These are phyloP conservation scores for Ophiostoma quercus DNA, from an alignment of 2,329 filamentous ascomycete genomes.

Conservation along the genomic window DNA sequence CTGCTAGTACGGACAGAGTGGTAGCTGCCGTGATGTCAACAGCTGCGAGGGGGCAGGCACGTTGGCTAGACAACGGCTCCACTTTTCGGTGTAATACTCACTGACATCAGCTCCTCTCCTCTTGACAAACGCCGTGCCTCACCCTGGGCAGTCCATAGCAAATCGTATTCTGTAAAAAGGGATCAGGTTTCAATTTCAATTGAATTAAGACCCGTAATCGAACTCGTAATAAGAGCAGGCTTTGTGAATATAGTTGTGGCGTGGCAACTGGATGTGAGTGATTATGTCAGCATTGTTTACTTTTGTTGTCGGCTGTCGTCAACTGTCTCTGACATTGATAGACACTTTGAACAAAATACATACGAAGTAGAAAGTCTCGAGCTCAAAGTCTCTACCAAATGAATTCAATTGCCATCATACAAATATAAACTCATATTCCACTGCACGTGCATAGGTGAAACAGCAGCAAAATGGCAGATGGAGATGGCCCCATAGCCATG, in stretches of 20 bases:
- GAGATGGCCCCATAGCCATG: not conserved
- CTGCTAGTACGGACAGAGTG: too few relatives aligned
- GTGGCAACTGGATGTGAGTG: not conserved
- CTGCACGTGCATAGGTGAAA: not conserved
- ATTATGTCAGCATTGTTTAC: slow-evolving; percentile 5
- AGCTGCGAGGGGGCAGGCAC: slow-evolving; percentile 20
- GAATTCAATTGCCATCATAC: too few relatives aligned
- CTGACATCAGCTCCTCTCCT: not conserved
- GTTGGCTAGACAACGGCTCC: slow-evolving; percentile 25
- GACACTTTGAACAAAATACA: too few relatives aligned
- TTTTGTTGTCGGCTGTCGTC: not conserved
- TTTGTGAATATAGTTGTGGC: not conserved
- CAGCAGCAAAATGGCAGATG: not conserved
- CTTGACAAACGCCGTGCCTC: not conserved
- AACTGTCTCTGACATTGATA: too few relatives aligned
- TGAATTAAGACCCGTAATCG: not conserved
- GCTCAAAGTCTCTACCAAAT: too few relatives aligned
- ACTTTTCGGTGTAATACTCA: slow-evolving; percentile 3
- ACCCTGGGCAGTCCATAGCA: not conserved
- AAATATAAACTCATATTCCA: too few relatives aligned
- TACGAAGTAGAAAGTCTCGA: too few relatives aligned
- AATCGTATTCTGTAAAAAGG: not conserved
- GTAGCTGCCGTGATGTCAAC: slow-evolving; percentile 26
- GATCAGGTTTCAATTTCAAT: not conserved
- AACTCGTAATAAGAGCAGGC: slow-evolving; percentile 2